Evolutionary conservation across 2,329 filamentous ascomycete species (phyloP).

Genomic region (Canariomyces notabilis): DNA sequence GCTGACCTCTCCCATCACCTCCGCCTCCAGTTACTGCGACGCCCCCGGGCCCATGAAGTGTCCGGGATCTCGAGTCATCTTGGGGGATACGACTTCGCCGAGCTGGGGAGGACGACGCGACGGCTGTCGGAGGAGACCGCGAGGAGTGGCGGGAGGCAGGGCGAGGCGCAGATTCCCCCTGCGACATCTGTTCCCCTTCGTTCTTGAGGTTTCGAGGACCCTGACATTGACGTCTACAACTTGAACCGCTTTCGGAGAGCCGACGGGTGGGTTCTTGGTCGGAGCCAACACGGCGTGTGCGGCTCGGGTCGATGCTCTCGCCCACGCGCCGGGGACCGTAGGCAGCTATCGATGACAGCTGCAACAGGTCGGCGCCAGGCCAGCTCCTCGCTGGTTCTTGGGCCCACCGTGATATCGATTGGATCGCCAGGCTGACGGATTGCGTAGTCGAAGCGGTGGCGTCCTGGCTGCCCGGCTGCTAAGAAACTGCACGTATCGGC

Average conservation of each 20-base stretch:
- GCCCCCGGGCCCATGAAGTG: conserved; percentile 27
- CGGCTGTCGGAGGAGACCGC: conserved; percentile 39
- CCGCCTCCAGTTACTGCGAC: conserved; percentile 29
- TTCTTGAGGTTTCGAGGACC: conserved; percentile 45
- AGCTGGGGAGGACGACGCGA: conserved; percentile 30
- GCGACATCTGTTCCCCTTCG: conserved; percentile 60
- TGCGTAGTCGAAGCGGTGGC: conserved; percentile 9
- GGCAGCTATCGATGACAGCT: conserved; percentile 14
- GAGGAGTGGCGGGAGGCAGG: conserved; percentile 48
- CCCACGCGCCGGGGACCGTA: conserved; percentile 14
- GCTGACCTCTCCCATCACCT: conserved; percentile 27
- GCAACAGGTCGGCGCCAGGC: conserved; percentile 17
- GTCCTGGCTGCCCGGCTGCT: conserved; percentile 8
- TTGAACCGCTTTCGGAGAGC: conserved; percentile 22
- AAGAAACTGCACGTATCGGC: conserved; percentile 1
- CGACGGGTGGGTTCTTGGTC: conserved; percentile 18
- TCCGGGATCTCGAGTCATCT: conserved; percentile 29
- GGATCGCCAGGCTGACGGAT: conserved; percentile 24
- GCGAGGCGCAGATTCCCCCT: conserved; percentile 53
- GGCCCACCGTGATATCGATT: conserved; percentile 17
- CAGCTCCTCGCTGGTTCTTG: conserved; percentile 21
- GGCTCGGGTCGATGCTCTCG: conserved; percentile 11
- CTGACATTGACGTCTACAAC: conserved; percentile 52
- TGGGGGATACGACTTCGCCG: conserved; percentile 29
- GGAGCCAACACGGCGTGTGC: conserved; percentile 18